These are phyloP conservation scores for Fusarium sp. DNA, from an alignment of 2,329 filamentous ascomycete genomes.

Conservation along the genomic window DNA sequence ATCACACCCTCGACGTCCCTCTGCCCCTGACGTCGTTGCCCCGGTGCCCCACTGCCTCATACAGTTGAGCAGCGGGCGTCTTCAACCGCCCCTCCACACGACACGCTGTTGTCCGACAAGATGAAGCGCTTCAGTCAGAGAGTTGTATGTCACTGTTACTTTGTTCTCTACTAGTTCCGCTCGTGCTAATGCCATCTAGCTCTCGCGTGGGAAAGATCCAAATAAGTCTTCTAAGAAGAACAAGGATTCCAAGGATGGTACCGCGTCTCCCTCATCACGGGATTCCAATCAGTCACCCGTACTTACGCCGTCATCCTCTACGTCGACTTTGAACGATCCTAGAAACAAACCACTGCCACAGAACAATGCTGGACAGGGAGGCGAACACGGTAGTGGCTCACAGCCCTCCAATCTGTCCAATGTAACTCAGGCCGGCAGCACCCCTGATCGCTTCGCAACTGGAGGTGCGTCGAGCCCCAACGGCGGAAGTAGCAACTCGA, in stretches of 20 bases:
- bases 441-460: constrained; percentile 55
- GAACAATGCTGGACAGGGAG: constrained; percentile 57
- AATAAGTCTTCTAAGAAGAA: constrained; percentile 85
- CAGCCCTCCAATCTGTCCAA: constrained; percentile 53
- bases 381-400: constrained; percentile 53
- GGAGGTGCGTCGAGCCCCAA: constrained; percentile 50
- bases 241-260: constrained; percentile 78
- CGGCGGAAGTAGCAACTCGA: constrained; percentile 45
- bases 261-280: constrained; percentile 77
- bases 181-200: constrained; percentile 61
- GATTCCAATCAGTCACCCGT: constrained; percentile 69
- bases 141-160: constrained; percentile 76
- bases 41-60: constrained; percentile 43
- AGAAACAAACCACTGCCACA: constrained; percentile 82
- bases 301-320: constrained; percentile 86
- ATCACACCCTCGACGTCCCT: constrained; percentile 33
- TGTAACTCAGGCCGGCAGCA: constrained; percentile 48
- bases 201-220: constrained; percentile 87
- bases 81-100: constrained; percentile 40
- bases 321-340: constrained; percentile 84
- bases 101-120: constrained; percentile 55
- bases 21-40: constrained; percentile 46
- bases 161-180: not conserved
- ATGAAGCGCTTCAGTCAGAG: constrained; percentile 99
- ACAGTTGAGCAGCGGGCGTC: constrained; percentile 41